Base-by-base conservation (phyloP, 163 green algal species). In the Botryococcus braunii region DNA sequence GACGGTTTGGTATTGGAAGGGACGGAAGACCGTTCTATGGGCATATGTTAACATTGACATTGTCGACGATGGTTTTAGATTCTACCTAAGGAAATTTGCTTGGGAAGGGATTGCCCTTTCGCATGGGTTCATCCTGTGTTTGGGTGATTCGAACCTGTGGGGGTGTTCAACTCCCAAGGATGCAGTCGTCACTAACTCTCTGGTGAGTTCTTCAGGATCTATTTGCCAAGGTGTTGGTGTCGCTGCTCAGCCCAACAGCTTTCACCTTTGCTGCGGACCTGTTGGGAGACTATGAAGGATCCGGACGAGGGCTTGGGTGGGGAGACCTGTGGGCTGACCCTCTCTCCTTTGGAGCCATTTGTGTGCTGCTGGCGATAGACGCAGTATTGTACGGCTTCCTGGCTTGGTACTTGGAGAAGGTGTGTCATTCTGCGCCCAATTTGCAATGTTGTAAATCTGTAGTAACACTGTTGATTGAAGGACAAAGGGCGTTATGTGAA, bases 221-320 rank as follows among this genome's bases (percentile, higher is more conserved):
- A 5, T 48, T 39, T 4, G 70, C 59, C 43, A 86, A 86, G 72
- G 60, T 49, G 2, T 25, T 65, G 25, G 71, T 72, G 8, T 69
- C 36, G 7, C 60, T 86, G 47, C 60, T 84, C 5, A 58, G 66
- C 11, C 74, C 79, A 25, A 75, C 71, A 0, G 79, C 79, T n/a
- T 86, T 86, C 62, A 81, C 79, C 43, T 86, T 86, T 66, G 77
- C 68, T 25, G 62, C 67, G n/a, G 79, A 86, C 59, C 43, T 80
- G 35, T 50, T 82, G 32, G 79, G 56, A 0, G 31, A 66, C 39
- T 81, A 78, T 29, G 76, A 83, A 64, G 69, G 65, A 4, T 35
- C 64, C 9, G 64, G 64, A 4, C 32, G 34, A 6, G 52, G 79
- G 27, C n/a, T 84, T 59, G 60, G 63, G 6, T 86, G 79, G 79